Percentiles rank a stretch among this genome's conserved stretches.
These are phyloP conservation scores for Talaromyces sp. DNA, from an alignment of 2,329 filamentous ascomycete genomes.

Conservation along the genomic window DNA sequence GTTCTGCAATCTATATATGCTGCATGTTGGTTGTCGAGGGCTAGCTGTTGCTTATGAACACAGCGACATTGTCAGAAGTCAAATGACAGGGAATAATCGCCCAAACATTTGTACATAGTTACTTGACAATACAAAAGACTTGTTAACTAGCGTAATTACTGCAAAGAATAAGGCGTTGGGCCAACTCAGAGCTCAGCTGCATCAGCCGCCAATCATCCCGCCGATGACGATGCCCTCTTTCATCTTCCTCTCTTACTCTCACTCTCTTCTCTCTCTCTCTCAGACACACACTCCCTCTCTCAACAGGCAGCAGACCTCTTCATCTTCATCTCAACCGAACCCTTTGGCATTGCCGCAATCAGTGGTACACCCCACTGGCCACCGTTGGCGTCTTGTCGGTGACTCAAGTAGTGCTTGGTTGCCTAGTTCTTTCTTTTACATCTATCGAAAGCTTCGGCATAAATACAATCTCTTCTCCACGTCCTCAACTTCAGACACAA, in stretches of 20 bases:
- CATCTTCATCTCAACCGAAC: neutral
- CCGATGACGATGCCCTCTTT: neutral
- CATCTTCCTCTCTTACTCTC: neutral
- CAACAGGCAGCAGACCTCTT: conserved; percentile 13
- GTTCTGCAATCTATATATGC: neutral
- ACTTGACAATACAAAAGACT: neutral
- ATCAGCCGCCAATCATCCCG: neutral
- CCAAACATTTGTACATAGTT: too few species aligned
- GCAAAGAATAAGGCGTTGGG: too few species aligned
- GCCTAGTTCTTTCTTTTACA: conserved; percentile 1
- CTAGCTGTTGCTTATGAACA: neutral
- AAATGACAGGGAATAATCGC: neutral
- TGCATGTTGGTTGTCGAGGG: neutral
- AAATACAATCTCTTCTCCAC: neutral
- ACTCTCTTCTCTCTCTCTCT: neutral
- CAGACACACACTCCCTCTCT: too few species aligned
- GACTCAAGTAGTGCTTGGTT: conserved; percentile 3
- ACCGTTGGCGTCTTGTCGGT: neutral
- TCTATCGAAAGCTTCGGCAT: conserved; percentile 1
- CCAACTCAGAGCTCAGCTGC: conserved; percentile 9
- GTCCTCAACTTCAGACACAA: neutral
- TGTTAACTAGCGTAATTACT: neutral
- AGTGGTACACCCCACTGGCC: neutral
- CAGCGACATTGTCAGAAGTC: neutral
- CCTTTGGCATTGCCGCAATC: neutral